Evolutionary conservation across 306 rosid species (phyloP), one percentile per base, ranked within the genome.

Genomic region (Prinsepia uniflora): DNA sequence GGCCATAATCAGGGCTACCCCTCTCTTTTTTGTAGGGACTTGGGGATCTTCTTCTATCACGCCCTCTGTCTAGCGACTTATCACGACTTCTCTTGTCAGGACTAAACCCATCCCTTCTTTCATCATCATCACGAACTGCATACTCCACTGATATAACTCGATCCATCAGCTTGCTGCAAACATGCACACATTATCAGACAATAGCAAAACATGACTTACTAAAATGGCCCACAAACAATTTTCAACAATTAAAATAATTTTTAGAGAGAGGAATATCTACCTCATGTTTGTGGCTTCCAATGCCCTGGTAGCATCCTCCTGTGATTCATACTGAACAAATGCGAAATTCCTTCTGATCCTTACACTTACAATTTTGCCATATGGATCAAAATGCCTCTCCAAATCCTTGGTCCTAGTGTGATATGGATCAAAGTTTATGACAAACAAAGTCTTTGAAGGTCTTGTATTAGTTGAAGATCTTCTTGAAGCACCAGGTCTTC

Each of bases 1-100:
- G 95, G 20, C 99, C 99, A 81, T 95, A 91, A 83, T 95, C 97
- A 72, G 99, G 99, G 81, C 99, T 95, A 17, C 86, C 99, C 78
- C 97, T 82, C 85, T 89, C 99, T 75, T 93, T 80, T 70, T 73
- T 82, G 77, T 84, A 87, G 19, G 99, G 99, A 78, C 96, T 95
- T 39, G 89, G 96, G 63, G 99, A 95, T 48, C 96, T 90, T 49
- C 92, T 86, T 75, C 92, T 94, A 68, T 90, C 93, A 49, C 78
- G 85, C 30, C 91, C 81, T 76, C 91, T 85, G 67, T 91, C 92
- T 4, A 76, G 85, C 24, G 84, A 85, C 55, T 83, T 87, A 75
- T 86, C 97, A 55, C 75, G 89, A 58, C 84, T 78, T 81, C 95
- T 57, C 56, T 36, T 88, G 45, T 86, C 93, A 18, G 99, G 96